Conservation (phyloP, 2,329 filamentous ascomycete genomes). For the Pseudocercospora fuligena region DNA sequence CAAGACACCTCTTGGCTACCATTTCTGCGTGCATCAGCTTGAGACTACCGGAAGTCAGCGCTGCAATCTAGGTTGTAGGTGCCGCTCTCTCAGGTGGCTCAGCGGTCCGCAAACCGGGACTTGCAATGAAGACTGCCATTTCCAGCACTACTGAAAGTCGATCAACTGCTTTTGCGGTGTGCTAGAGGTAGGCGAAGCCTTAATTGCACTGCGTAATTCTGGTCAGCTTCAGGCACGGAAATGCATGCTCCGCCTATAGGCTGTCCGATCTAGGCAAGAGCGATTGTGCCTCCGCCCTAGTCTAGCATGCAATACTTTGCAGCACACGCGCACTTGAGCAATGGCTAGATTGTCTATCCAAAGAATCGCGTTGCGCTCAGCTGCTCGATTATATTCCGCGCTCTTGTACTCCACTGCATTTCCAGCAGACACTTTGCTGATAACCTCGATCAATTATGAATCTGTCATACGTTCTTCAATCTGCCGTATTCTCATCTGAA, state of each 20-base stretch:
- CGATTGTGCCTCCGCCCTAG: too few species aligned
- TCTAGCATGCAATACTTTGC: not conserved
- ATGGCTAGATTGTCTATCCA: not conserved
- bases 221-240: not conserved
- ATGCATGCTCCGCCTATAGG: not conserved
- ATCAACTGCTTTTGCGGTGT: too few species aligned
- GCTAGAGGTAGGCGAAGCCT: too few species aligned
- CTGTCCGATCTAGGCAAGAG: not conserved
- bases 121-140: too few species aligned
- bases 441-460: not conserved
- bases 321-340: not conserved
- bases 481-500: constrained; percentile 9
- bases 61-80: too few species aligned
- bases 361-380: not conserved
- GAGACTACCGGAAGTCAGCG: too few species aligned
- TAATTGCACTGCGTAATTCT: too few species aligned
- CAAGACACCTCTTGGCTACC: too few species aligned
- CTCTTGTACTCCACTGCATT: not conserved
- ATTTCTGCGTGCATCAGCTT: too few species aligned
- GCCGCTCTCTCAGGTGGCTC: too few species aligned
- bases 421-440: not conserved
- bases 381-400: not conserved
- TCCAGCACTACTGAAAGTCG: too few species aligned
- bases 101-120: too few species aligned
- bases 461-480: constrained; percentile 8